Percentiles rank a stretch among this genome's conserved stretches.
These are phyloP conservation scores for Phanerodontia chrysosporium DNA, from an alignment of 768 basidiomycete species.

Conservation along the genomic window DNA sequence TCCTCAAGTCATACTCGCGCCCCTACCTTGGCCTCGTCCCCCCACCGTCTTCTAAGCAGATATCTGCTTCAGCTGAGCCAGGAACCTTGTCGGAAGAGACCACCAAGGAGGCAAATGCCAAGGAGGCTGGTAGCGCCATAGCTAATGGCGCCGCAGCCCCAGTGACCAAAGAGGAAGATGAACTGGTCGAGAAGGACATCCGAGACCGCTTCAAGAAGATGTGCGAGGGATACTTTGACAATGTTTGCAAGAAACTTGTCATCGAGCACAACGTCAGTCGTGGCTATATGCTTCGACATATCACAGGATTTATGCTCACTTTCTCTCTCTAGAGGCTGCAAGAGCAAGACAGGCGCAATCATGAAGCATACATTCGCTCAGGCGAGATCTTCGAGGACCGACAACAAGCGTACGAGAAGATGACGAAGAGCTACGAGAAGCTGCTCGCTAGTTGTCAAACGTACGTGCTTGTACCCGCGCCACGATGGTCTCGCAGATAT, in stretches of 20 bases:
- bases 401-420: conserved; percentile 98
- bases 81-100: conserved; percentile 46
- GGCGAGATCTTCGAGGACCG: conserved; percentile 99
- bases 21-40: conserved; percentile 82
- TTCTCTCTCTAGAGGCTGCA: conserved; percentile 69
- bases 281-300: not conserved
- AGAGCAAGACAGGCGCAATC: conserved; percentile 95
- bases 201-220: conserved; percentile 87
- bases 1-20: conserved; percentile 87
- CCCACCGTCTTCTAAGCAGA: conserved; percentile 50
- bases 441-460: conserved; percentile 83
- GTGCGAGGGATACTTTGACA: conserved; percentile 93
- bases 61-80: conserved; percentile 48
- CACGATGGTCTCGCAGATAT: not conserved
- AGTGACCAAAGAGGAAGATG: conserved; percentile 51
- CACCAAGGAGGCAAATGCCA: conserved; percentile 20
- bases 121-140: conserved; percentile 7
- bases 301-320: not conserved
- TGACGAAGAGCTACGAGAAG: conserved; percentile 95
- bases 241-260: conserved; percentile 84
- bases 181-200: conserved; percentile 80
- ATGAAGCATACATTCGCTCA: conserved; percentile 98
- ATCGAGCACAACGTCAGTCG: conserved; percentile 80
- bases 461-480: conserved; percentile 37
- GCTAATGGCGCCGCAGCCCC: conserved; percentile 32